Percentiles rank a stretch among this genome's conserved stretches.
These are phyloP conservation scores for Cichorium intybus DNA, from an alignment of 140 eudicot genomes.

Conservation along the genomic window DNA sequence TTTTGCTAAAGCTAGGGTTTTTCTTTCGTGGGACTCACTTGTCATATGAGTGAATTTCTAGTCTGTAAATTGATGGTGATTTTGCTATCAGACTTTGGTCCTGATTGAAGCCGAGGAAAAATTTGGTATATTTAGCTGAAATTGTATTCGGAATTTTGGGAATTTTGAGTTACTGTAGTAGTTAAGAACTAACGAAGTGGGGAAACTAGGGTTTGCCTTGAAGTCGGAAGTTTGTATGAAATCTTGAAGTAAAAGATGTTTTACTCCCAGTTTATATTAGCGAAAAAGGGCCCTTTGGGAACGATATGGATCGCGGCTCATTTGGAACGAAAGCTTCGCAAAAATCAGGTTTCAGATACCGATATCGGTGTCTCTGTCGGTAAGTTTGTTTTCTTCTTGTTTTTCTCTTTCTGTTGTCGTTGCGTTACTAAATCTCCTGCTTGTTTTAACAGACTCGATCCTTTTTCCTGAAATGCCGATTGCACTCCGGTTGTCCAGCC, in stretches of 20 bases:
- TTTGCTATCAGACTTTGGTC: slow-evolving; percentile 16
- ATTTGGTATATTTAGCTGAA: background rate
- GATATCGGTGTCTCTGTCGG: slow-evolving; percentile 99
- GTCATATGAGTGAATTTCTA: background rate
- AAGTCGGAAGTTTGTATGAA: slow-evolving; percentile 31
- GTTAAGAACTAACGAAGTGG: background rate
- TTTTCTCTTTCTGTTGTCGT: background rate
- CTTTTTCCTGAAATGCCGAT: slow-evolving; percentile 95
- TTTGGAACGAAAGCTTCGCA: slow-evolving; percentile 94
- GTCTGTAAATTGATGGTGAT: background rate
- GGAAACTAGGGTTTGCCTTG: slow-evolving; percentile 24
- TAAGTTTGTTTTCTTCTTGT: slow-evolving; percentile 15
- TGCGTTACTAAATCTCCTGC: slow-evolving; percentile 5
- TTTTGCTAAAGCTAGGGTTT: slow-evolving; percentile 18
- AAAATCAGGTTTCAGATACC: slow-evolving; percentile 98
- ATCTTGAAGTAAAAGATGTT: slow-evolving; percentile 53
- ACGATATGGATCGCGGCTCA: slow-evolving; percentile 99
- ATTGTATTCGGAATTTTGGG: slow-evolving; percentile 11
- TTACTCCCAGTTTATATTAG: slow-evolving; percentile 97
- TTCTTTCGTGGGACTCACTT: slow-evolving; percentile 1
- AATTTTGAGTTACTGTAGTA: slow-evolving; percentile 14
- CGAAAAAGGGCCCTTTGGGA: slow-evolving; percentile 96
- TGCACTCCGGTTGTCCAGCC: slow-evolving; percentile 97
- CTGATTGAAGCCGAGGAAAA: slow-evolving; percentile 22
- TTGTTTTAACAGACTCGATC: slow-evolving; percentile 67